Percentiles rank a stretch among this genome's conserved stretches.
phyloP scores from a whole-genome alignment of 202 grass and related monocot genomes.

The Musa balbisiana region DNA sequence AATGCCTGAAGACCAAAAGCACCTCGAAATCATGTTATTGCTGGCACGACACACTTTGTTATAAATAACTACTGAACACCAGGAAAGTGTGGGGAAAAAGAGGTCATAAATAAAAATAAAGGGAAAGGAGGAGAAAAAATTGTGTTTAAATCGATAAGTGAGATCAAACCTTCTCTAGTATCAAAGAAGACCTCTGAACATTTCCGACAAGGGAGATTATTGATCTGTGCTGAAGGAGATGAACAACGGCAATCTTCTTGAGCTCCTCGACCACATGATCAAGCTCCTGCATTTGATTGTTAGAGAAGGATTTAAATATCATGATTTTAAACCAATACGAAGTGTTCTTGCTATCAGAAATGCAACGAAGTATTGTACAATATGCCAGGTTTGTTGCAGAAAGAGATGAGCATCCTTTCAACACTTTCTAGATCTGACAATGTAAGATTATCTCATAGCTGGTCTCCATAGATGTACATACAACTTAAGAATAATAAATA shows the following conservation, averaged over 20 bases:
- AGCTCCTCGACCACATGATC: constrained; percentile 86
- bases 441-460: no score
- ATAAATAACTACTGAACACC: not conserved
- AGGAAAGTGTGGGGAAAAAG: not conserved
- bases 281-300: constrained; percentile 46
- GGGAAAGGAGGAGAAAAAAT: not conserved
- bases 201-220: constrained; percentile 86
- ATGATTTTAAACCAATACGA: no score
- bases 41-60: not conserved
- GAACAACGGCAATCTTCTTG: constrained; percentile 81
- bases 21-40: not conserved
- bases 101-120: not conserved
- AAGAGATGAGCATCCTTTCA: no score
- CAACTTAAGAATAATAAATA: no score
- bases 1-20: constrained; percentile 43
- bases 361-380: not conserved
- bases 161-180: constrained; percentile 64
- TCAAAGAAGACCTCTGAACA: constrained; percentile 50
- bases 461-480: no score
- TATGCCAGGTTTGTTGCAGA: no score
- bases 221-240: constrained; percentile 84
- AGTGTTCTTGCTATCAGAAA: not conserved
- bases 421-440: no score
- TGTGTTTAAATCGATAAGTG: not conserved
- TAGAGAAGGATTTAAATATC: not conserved